Evolutionary conservation across 2,329 filamentous ascomycete species (phyloP), one percentile per base, ranked within the genome.

Genomic region (Orbilia javanica): DNA sequence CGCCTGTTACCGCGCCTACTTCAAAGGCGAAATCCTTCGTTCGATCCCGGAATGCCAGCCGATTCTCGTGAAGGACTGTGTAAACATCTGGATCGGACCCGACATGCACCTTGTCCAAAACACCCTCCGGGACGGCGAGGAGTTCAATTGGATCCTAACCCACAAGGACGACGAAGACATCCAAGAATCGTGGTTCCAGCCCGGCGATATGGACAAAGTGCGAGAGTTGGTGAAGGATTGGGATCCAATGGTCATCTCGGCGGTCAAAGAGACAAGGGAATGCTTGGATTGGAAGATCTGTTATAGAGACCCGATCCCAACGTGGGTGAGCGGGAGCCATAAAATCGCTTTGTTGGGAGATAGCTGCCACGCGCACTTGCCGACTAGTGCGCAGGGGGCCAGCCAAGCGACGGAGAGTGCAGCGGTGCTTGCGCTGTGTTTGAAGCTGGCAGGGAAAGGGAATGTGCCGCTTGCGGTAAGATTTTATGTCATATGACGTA

Each of bases 271-370:
- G 75, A 87, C 85, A 7, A 83, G 84, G 25, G 81, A 83, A 1
- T 85, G 86, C 22, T 84, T 88, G 0, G 87, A 88, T 80, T 89
- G 87, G 87, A 88, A 88, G 79, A 86, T 88, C 25, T 87, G 87
- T 52, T 88, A 87, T 76, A 84, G 87, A 46, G 86, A 88, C 80
- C 87, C 87, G 0, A 83, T 87, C 8, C 85, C 87, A 0, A 86
- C 84, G 0, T 89, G 87, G 88, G 84, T 88, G 0, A 87, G 85
- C 0, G 82, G 83, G n/a, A 85, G 86, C 68, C 86, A 86, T 42
- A 84, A 85, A 48, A 87, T 88, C 65, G 86, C 85, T 0, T 82
- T 88, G 29, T 83, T 88, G 0, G 88, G 88, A 0, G 88, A 89
- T 79, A 86, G 86, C 53, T 88, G 87, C 63, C 87, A 89, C 80